Evolutionary conservation across 1,284 basidiomycete genomes (phyloP).

Genomic region (Apiotrichum domesticum): DNA sequence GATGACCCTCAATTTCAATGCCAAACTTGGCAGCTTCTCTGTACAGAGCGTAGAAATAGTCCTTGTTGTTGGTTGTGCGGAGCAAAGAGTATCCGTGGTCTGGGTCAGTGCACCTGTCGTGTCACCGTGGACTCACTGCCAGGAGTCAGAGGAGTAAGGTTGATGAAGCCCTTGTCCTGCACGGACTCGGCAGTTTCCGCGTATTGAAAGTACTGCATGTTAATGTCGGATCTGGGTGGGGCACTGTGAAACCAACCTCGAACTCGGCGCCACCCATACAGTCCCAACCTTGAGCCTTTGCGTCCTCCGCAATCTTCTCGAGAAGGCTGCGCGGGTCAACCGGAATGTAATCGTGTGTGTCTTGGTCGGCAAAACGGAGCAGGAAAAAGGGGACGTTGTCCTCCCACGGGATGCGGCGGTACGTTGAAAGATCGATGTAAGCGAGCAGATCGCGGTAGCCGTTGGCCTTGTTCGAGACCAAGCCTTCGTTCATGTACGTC

Average conservation of each 20-base stretch:
- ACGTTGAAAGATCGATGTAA: slow-evolving; percentile 74
- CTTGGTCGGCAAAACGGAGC: slow-evolving; percentile 79
- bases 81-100: slow-evolving; percentile 93
- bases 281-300: slow-evolving; percentile 52
- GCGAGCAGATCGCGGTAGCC: slow-evolving; percentile 87
- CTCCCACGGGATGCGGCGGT: slow-evolving; percentile 87
- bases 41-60: slow-evolving; percentile 84
- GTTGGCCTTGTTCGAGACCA: slow-evolving; percentile 82
- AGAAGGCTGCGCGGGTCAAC: slow-evolving; percentile 84
- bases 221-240: neutral
- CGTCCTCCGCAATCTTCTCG: slow-evolving; percentile 53
- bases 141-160: slow-evolving; percentile 73
- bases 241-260: slow-evolving; percentile 57
- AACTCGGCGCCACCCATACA: slow-evolving; percentile 82
- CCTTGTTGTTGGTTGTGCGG: slow-evolving; percentile 76
- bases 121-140: slow-evolving; percentile 62
- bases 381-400: slow-evolving; percentile 88
- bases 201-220: slow-evolving; percentile 82
- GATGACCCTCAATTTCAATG: slow-evolving; percentile 83
- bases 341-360: slow-evolving; percentile 64
- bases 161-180: slow-evolving; percentile 69
- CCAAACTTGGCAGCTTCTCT: slow-evolving; percentile 68
- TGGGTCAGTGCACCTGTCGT: slow-evolving; percentile 34
- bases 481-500: slow-evolving; percentile 73
- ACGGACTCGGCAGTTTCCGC: slow-evolving; percentile 74